phyloP scores from a whole-genome alignment of 1,284 basidiomycete genomes.

The Fomitopsis schrenkii region DNA sequence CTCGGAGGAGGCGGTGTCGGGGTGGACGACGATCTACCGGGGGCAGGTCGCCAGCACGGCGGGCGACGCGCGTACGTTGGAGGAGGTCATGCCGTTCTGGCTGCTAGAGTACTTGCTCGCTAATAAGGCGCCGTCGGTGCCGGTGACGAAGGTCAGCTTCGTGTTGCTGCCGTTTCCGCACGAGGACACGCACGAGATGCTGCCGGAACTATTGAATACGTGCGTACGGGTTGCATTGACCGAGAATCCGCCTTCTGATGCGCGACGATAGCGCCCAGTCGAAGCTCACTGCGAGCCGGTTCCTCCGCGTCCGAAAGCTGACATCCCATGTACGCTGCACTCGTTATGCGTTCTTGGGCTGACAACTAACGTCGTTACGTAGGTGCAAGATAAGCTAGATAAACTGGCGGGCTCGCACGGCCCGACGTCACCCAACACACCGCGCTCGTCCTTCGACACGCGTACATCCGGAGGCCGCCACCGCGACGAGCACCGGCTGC shows the following conservation, averaged over 20 bases:
- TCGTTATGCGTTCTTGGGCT: background rate
- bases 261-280: slow-evolving; percentile 56
- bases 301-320: slow-evolving; percentile 83
- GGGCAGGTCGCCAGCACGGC: slow-evolving; percentile 64
- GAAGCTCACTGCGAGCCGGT: slow-evolving; percentile 84
- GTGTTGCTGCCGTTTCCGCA: slow-evolving; percentile 76
- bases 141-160: slow-evolving; percentile 79
- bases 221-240: slow-evolving; percentile 32
- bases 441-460: slow-evolving; percentile 43
- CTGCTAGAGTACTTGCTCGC: slow-evolving; percentile 81
- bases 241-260: slow-evolving; percentile 3
- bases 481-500: slow-evolving; percentile 20
- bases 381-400: slow-evolving; percentile 89
- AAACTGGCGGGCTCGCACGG: slow-evolving; percentile 34
- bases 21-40: slow-evolving; percentile 78
- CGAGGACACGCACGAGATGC: slow-evolving; percentile 49
- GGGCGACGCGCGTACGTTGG: slow-evolving; percentile 64
- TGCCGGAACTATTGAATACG: slow-evolving; percentile 78
- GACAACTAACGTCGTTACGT: background rate
- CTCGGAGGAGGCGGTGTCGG: slow-evolving; percentile 78
- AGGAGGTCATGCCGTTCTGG: slow-evolving; percentile 85
- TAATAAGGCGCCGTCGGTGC: slow-evolving; percentile 52
- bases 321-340: slow-evolving; percentile 64
- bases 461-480: slow-evolving; percentile 14
- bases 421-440: slow-evolving; percentile 32